Conservation (phyloP, 225 moss, liverwort and hornwort species). For the Lunularia cruciata region DNA sequence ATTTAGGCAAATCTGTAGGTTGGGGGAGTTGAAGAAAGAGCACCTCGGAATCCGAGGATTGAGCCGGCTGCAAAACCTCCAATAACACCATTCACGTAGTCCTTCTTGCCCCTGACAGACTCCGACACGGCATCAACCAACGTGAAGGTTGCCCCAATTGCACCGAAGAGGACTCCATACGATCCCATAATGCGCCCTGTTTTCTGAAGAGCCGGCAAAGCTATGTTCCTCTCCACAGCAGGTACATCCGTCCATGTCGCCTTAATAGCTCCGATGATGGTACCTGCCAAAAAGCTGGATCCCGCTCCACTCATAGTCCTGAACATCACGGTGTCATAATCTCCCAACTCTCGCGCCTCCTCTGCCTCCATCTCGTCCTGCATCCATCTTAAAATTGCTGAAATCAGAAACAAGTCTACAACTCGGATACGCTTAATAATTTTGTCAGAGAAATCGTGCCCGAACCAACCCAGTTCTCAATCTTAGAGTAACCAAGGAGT, state of each 20-base stretch:
- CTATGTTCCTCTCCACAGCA: constrained; percentile 75
- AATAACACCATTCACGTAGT: constrained; percentile 65
- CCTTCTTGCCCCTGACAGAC: constrained; percentile 74
- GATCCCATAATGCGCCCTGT: constrained; percentile 68
- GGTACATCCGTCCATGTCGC: constrained; percentile 94
- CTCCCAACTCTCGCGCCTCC: constrained; percentile 57
- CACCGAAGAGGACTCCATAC: constrained; percentile 76
- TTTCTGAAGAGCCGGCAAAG: constrained; percentile 68
- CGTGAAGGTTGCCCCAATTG: constrained; percentile 79
- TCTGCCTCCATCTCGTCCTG: constrained; percentile 45
- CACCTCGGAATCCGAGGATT: constrained; percentile 71
- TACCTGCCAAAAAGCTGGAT: constrained; percentile 69
- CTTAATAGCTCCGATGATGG: constrained; percentile 65
- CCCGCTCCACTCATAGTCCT: constrained; percentile 64
- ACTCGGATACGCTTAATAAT: no score
- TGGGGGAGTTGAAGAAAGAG: no score
- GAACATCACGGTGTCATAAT: constrained; percentile 81
- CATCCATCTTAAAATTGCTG: neutral
- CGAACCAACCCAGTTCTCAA: neutral
- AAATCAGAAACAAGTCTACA: no score
- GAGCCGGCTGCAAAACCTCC: constrained; percentile 88
- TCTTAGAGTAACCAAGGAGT: no score
- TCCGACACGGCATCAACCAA: constrained; percentile 69
- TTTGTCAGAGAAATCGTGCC: no score
- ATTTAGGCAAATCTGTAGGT: no score